Percentiles rank a stretch among this genome's conserved stretches.
Conservation (phyloP, 1,139 yeast genomes). For the Eremothecium sinecaudum region DNA sequence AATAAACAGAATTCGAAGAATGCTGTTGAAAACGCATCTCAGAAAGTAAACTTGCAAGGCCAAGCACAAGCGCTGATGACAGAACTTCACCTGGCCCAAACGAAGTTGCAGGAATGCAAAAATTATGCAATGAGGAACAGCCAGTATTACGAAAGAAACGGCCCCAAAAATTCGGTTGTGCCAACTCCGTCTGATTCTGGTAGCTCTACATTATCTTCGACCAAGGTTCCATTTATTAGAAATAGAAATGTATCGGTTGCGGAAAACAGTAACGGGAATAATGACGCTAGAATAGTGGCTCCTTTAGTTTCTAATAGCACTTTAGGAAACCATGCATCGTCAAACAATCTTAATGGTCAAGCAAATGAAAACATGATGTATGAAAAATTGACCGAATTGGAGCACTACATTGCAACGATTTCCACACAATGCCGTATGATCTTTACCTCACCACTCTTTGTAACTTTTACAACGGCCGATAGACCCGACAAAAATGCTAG, state of each 20-base stretch:
- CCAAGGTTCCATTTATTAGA: constrained; percentile 8
- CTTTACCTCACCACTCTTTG: constrained; percentile 2
- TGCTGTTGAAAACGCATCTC: background rate
- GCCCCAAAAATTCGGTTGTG: background rate
- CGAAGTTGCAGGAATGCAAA: constrained; percentile 12
- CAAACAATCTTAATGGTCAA: background rate
- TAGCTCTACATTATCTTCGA: constrained; percentile 10
- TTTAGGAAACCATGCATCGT: background rate
- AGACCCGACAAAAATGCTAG: background rate
- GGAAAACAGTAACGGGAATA: background rate
- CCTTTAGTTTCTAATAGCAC: background rate
- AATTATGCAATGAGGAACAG: background rate
- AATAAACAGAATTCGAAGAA: background rate
- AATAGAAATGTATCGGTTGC: constrained; percentile 7
- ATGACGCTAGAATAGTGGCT: background rate
- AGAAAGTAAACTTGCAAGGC: constrained; percentile 1
- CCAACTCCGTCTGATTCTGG: constrained; percentile 8
- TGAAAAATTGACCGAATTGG: constrained; percentile 20
- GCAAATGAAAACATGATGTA: constrained; percentile 12
- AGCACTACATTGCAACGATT: constrained; percentile 9
- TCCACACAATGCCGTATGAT: background rate
- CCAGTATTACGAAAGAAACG: background rate
- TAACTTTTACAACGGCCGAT: background rate
- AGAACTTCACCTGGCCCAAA: constrained; percentile 13
- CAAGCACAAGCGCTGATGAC: constrained; percentile 8